Conservation (phyloP, 805 yeast species). For the Metschnikowia anglica region DNA sequence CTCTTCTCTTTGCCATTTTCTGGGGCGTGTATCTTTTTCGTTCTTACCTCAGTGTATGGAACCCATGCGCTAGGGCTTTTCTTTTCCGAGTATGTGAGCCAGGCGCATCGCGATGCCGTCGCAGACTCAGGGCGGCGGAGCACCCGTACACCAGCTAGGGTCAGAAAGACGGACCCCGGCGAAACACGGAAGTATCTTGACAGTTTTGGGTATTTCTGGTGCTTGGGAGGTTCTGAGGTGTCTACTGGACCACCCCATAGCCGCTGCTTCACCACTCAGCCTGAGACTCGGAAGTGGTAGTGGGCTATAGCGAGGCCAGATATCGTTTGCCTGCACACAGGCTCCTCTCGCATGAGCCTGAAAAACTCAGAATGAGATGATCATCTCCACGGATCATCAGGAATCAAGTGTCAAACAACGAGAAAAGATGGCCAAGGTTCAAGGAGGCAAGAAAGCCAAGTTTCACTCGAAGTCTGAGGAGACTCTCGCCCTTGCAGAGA, state of each 20-base stretch:
- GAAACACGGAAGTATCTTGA: background rate
- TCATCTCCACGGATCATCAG: constrained; percentile 6
- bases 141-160: constrained; percentile 17
- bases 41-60: background rate
- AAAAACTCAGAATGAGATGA: constrained; percentile 5
- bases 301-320: no score
- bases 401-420: background rate
- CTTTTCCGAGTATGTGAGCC: background rate
- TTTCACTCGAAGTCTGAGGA: constrained; percentile 24
- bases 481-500: constrained; percentile 54
- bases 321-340: constrained; percentile 9
- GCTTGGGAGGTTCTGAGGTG: no score
- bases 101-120: constrained; percentile 7
- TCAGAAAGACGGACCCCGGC: background rate
- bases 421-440: constrained; percentile 7
- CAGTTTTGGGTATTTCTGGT: background rate
- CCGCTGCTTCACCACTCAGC: no score
- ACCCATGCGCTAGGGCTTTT: background rate
- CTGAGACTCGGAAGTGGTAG: no score
- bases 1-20: constrained; percentile 43
- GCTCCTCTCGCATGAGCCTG: background rate
- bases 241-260: no score
- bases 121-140: background rate
- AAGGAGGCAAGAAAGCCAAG: constrained; percentile 13
- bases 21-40: background rate